Percentiles rank a stretch among this genome's conserved stretches.
Evolutionary conservation across 1,284 basidiomycete species (phyloP).

Genomic region (Tetrapyrgos nigripes): DNA sequence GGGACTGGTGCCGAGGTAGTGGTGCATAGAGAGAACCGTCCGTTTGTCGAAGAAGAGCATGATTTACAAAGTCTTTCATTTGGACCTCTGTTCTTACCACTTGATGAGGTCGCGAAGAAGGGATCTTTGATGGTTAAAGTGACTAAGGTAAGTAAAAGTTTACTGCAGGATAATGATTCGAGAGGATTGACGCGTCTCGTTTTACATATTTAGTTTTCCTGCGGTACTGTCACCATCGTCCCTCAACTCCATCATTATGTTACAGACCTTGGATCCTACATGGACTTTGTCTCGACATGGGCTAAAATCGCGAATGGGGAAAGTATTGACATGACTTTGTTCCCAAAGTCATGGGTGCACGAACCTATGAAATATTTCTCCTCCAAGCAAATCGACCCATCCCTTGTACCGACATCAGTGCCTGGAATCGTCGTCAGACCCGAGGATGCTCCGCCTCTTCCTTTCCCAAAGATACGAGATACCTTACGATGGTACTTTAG

Average conservation of each 20-base stretch:
- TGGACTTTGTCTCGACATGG: constrained; percentile 13
- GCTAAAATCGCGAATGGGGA: constrained; percentile 7
- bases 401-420: neutral
- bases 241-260: constrained; percentile 7
- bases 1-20: constrained; percentile 7
- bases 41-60: constrained; percentile 3
- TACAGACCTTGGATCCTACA: constrained; percentile 11
- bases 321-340: neutral
- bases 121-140: constrained; percentile 6
- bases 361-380: neutral
- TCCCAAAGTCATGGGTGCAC: constrained; percentile 10
- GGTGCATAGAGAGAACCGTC: neutral
- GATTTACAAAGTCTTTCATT: neutral
- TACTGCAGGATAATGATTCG: neutral
- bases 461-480: neutral
- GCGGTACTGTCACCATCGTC: constrained; percentile 9
- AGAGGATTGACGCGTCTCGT: neutral
- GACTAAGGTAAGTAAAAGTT: constrained; percentile 2
- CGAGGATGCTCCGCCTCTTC: neutral
- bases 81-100: neutral
- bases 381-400: neutral
- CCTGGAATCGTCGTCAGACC: constrained; percentile 8
- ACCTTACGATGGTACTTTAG: constrained; percentile 13
- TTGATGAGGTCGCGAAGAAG: neutral
- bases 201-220: constrained; percentile 13